Evolutionary conservation across 192 early-diverging fungal genomes (phyloP), one percentile per base, ranked within the genome.

Genomic region (Backusella parvicylindrica): DNA sequence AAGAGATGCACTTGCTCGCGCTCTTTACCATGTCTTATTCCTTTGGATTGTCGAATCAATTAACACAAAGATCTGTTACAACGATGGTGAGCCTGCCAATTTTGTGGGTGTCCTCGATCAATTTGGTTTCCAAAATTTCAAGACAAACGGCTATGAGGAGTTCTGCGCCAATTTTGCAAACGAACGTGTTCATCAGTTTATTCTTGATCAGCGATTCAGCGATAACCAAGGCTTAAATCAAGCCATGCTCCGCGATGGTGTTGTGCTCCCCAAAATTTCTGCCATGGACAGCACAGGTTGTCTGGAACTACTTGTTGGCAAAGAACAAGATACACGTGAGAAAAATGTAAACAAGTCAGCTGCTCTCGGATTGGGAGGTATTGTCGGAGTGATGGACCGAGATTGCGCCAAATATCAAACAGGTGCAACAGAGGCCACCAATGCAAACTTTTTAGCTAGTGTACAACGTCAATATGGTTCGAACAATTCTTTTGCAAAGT

Each of bases 41-140:
- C 86, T 87, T 21, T 98, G 95, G 91, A 78, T 99, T n/a, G 87
- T 96, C 8, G 96, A 97, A 79, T 91, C 92, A 72, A 89, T 97
- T 75, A 99, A 99, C 85, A 86, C 86, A 30, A 89, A 91, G 26
- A 81, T 97, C 23, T 93, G 92, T 77, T 86, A 90, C 64, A 83
- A 86, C 28, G 89, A 94, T 49, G 36, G 73, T 21, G 80, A 85
- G 56, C 89, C 87, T 7, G 89, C 87, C 66, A 96, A 94, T 74
- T 97, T 96, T 82, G 88, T 99, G 64, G 96, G 93, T 12, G 81
- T 95, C 12, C 82, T 94, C 6, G 95, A 97, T 82, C 86, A 93
- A 68, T 79, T 87, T 21, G 93, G 93, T 12, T 92, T 94, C 82
- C 86, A 92, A 74, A 85, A 87, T 50, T 76, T 81, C 35, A 63